Base-by-base conservation (phyloP, 139 green algal genomes). In the Micractinium conductrix region DNA sequence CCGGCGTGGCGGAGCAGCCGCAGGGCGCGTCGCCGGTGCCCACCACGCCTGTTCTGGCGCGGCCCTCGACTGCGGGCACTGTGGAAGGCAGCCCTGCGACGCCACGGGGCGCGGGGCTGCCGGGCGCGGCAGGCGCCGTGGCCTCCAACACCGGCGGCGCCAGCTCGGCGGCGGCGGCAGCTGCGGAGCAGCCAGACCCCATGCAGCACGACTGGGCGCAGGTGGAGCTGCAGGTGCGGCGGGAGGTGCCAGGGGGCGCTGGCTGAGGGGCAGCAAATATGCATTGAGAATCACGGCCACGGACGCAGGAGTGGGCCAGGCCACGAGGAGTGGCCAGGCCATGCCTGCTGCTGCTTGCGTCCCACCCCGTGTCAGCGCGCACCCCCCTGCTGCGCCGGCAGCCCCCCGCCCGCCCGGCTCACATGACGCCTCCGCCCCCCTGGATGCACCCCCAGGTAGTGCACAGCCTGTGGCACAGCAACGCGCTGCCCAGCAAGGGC, bases 131-230 rank as follows among this genome's bases (percentile, higher is more conserved):
- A 35, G 50, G 74, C 74, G 53, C 40, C 1, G 50, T 17, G 42
- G 9, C 30, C 35, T 4, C 35, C 35, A 28, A 24, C 38, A n/a
- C n/a, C 7, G 35, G 28, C 24, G 68, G n/a, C 14, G 35, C 19
- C 35, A 73, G 22, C 70, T 72, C 81, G 4, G 67, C 81, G 3
- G 60, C 81, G 0, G 71, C 70, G 10, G 81, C 81, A 1, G 81
- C 81, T 8, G 73, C 69, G 6, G 71, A 83, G 30, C 74, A 69
- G 78, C 58, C 63, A 7, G 75, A 89, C 58, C 86, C 86, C 35
- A 42, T 89, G 53, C 86, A 89, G 60, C 86, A 89, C 73, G 86
- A 89, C 70, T 89, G 86, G 86, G 44, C 38, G 14, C 86, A 87
- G 48, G 83, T 89, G 42, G 76, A 82, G 58, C 76, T 82, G 58